These are phyloP conservation scores for Quercus agrifolia DNA, from an alignment of 306 rosid species.

Conservation along the genomic window DNA sequence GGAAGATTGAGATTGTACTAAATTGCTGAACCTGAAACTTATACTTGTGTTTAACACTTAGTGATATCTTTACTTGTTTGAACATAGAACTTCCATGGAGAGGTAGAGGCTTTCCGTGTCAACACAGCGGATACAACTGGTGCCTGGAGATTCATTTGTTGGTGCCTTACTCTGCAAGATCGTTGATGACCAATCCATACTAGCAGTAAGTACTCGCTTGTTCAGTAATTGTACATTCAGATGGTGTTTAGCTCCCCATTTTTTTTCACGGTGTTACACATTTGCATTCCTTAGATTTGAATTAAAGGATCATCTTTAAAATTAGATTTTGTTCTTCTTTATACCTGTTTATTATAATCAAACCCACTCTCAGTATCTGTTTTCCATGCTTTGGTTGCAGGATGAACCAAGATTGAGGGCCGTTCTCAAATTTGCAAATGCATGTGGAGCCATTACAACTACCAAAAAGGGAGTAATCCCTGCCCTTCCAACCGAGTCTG, in stretches of 20 bases:
- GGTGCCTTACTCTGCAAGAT: conserved; percentile 77
- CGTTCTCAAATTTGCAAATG: conserved; percentile 68
- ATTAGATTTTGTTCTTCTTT: no score
- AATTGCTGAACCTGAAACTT: no score
- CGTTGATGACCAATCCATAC: conserved; percentile 84
- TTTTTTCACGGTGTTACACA: no score
- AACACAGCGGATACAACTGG: conserved; percentile 85
- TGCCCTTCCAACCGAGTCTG: conserved; percentile 70
- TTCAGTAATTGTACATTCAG: no score
- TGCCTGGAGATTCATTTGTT: conserved; percentile 84
- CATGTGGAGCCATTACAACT: conserved; percentile 93
- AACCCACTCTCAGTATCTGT: background rate
- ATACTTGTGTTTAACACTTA: background rate
- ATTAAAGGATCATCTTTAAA: background rate
- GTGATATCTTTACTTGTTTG: background rate
- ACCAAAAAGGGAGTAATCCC: conserved; percentile 91
- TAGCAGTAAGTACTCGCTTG: conserved; percentile 44
- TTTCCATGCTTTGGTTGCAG: conserved; percentile 26
- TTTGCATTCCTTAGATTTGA: background rate
- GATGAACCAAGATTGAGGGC: conserved; percentile 65
- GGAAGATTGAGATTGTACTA: no score
- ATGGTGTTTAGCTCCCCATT: no score
- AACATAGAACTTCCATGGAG: conserved; percentile 69
- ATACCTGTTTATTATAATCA: background rate
- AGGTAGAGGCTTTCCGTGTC: conserved; percentile 70